These are phyloP conservation scores for Schizochytrium sp. DNA, from an alignment of 108 stramenopile species.

Conservation along the genomic window DNA sequence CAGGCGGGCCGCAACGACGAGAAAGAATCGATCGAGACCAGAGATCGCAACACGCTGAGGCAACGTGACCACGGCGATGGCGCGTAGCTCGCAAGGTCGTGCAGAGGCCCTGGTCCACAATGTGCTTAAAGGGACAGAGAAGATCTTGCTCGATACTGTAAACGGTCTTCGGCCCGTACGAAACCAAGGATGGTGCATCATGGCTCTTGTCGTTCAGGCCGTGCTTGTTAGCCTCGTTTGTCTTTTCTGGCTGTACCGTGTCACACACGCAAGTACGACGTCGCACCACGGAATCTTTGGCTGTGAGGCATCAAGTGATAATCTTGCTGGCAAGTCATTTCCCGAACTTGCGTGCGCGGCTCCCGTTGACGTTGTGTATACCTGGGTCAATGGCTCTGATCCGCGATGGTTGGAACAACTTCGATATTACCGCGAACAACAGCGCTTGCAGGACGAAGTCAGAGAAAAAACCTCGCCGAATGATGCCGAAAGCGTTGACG, in stretches of 20 bases:
- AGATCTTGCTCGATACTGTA: not conserved
- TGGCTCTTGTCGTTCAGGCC: not conserved
- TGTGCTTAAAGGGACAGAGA: not conserved
- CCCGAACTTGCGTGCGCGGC: not conserved
- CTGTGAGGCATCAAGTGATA: not conserved
- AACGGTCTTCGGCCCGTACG: not conserved
- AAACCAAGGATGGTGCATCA: not conserved
- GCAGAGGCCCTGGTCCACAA: not conserved
- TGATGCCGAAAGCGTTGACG: too few species aligned
- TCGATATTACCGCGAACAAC: not conserved
- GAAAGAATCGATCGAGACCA: too few species aligned
- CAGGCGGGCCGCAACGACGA: too few species aligned
- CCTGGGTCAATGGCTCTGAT: constrained; percentile 59
- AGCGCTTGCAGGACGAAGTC: not conserved
- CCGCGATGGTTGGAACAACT: constrained; percentile 35
- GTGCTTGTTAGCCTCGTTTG: not conserved
- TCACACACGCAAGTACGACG: not conserved
- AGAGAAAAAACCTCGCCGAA: too few species aligned
- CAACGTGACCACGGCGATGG: too few species aligned
- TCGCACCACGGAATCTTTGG: not conserved
- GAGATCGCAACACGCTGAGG: too few species aligned
- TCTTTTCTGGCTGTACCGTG: not conserved
- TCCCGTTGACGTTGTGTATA: constrained; percentile 52
- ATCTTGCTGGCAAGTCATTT: not conserved
- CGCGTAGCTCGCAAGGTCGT: not conserved